These are phyloP conservation scores for Penicillium parvum DNA, from an alignment of 495 filamentous ascomycete species.

Conservation along the genomic window DNA sequence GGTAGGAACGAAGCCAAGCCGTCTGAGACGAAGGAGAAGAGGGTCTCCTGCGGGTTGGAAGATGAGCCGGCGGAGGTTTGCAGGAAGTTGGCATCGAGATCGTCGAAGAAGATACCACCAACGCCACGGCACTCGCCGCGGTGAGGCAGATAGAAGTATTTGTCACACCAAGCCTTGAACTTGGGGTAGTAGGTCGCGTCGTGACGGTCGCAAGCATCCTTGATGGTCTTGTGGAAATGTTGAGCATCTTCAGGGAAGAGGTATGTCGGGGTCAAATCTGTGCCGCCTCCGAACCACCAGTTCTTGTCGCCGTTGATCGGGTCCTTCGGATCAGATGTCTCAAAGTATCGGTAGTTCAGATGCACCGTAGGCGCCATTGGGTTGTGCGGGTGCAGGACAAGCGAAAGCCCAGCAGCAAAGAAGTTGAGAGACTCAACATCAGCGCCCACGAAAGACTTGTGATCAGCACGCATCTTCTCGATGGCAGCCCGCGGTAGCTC, in stretches of 20 bases:
- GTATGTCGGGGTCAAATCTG: slow-evolving; percentile 89
- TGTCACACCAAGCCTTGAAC: slow-evolving; percentile 98
- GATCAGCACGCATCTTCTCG: slow-evolving; percentile 88
- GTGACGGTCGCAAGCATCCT: slow-evolving; percentile 89
- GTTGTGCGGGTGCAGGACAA: slow-evolving; percentile 90
- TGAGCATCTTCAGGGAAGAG: slow-evolving; percentile 95
- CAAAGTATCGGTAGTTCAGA: slow-evolving; percentile 98
- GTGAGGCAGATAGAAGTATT: slow-evolving; percentile 93
- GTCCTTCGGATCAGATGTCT: slow-evolving; percentile 63
- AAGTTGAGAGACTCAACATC: slow-evolving; percentile 79
- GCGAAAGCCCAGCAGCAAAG: slow-evolving; percentile 88
- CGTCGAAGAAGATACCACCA: slow-evolving; percentile 98
- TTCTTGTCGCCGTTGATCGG: slow-evolving; percentile 65
- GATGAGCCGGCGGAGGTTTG: slow-evolving; percentile 42
- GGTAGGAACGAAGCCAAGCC: slow-evolving; percentile 84
- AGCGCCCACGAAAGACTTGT: slow-evolving; percentile 77
- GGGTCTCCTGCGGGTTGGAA: slow-evolving; percentile 81
- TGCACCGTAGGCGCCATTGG: slow-evolving; percentile 97
- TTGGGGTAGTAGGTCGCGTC: slow-evolving; percentile 87
- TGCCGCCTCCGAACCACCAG: slow-evolving; percentile 98
- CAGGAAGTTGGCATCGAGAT: slow-evolving; percentile 69
- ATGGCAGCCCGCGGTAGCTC: slow-evolving; percentile 84
- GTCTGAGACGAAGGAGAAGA: slow-evolving; percentile 87
- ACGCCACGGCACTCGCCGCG: slow-evolving; percentile 84
- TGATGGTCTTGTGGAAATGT: slow-evolving; percentile 92